Percentiles rank a stretch among this genome's conserved stretches.
These are phyloP conservation scores for Rubus idaeus DNA, from an alignment of 306 rosid genomes.

Conservation along the genomic window DNA sequence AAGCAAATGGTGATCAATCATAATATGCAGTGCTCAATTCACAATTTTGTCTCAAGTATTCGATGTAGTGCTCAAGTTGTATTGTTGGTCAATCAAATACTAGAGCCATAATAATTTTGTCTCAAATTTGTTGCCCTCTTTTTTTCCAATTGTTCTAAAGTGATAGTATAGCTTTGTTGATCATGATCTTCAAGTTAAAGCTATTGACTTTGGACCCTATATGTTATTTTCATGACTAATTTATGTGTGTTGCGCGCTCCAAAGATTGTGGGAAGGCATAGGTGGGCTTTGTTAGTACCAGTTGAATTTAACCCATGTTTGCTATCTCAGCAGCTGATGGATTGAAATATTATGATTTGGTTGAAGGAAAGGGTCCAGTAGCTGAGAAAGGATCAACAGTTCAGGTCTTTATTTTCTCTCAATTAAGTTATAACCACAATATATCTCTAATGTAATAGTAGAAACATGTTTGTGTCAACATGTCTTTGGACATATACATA, in stretches of 20 bases:
- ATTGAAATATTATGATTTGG: constrained; percentile 77
- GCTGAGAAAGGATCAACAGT: constrained; percentile 81
- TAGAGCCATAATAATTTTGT: too few species aligned
- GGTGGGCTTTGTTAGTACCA: not conserved
- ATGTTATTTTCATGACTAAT: not conserved
- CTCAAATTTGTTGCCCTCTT: not conserved
- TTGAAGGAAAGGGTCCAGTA: constrained; percentile 72
- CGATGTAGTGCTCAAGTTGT: too few species aligned
- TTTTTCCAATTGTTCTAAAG: not conserved
- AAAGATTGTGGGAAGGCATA: not conserved
- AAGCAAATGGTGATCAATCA: not conserved
- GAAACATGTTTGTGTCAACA: not conserved
- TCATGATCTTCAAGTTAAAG: not conserved
- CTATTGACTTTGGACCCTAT: not conserved
- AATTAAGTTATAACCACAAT: not conserved
- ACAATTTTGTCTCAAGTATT: not conserved
- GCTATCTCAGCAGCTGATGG: constrained; percentile 63
- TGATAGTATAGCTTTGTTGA: not conserved
- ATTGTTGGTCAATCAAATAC: too few species aligned
- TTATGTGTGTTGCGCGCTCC: not conserved
- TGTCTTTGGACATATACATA: not conserved
- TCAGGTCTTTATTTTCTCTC: constrained; percentile 40
- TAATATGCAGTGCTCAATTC: not conserved
- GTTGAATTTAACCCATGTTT: constrained; percentile 7
- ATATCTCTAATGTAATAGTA: not conserved